Percentiles rank a stretch among this genome's conserved stretches.
Evolutionary conservation across 78 protist species (phyloP).

Genomic region (Emiliania huxleyi): DNA sequence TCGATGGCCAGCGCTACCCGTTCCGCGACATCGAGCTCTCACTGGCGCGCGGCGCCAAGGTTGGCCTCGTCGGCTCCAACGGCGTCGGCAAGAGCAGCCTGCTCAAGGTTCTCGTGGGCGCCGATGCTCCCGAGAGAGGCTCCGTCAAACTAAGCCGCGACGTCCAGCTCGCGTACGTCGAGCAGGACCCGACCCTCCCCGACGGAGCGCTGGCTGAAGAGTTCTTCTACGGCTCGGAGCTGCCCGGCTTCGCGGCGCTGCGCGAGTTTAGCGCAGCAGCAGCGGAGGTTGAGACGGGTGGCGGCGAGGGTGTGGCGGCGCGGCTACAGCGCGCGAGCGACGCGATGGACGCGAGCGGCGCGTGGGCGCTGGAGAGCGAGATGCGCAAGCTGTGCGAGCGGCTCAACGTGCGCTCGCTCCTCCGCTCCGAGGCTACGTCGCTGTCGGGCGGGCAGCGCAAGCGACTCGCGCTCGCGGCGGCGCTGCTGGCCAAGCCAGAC

Average conservation of each 20-base stretch:
- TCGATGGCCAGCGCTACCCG: neutral
- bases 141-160: neutral
- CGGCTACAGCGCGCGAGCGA: neutral
- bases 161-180: neutral
- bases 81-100: slow-evolving; percentile 56
- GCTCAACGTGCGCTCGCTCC: neutral
- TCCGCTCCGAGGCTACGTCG: neutral
- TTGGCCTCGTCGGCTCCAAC: slow-evolving; percentile 54
- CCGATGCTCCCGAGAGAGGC: slow-evolving; percentile 47
- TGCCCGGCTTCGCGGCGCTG: neutral
- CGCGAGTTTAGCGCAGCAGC: neutral
- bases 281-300: neutral
- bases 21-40: neutral
- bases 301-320: neutral
- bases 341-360: neutral
- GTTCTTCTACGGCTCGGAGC: neutral
- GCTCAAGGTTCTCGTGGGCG: too few relatives aligned
- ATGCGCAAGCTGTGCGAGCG: neutral
- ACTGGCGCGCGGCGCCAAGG: neutral
- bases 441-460: slow-evolving; percentile 40
- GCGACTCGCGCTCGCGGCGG: slow-evolving; percentile 29
- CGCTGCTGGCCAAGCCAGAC: too few relatives aligned
- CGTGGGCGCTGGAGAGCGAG: neutral
- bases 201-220: neutral
- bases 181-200: slow-evolving; percentile 8